These are phyloP conservation scores for Fusarium armeniacum DNA, from an alignment of 2,329 filamentous ascomycete species.

Conservation along the genomic window DNA sequence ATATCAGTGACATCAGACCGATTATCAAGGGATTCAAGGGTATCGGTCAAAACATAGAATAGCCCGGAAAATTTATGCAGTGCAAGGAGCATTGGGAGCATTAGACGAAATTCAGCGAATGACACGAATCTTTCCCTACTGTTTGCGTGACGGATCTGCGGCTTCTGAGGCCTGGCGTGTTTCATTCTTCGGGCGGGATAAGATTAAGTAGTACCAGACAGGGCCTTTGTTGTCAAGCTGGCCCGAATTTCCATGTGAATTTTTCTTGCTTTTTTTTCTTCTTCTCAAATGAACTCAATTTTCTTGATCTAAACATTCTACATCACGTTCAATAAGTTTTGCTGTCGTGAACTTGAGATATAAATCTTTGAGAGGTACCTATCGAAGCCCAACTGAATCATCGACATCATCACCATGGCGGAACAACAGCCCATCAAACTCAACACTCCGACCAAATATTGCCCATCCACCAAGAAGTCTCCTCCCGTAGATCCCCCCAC, in stretches of 20 bases:
- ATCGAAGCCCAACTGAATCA: background rate
- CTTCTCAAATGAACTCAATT: background rate
- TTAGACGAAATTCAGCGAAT: slow-evolving; percentile 23
- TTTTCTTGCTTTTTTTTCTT: slow-evolving; percentile 10
- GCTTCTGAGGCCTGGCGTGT: slow-evolving; percentile 33
- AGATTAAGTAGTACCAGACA: slow-evolving; percentile 32
- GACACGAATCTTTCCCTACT: background rate
- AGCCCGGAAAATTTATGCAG: slow-evolving; percentile 28
- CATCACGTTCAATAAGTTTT: background rate
- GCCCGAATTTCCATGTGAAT: slow-evolving; percentile 14
- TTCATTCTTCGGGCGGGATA: slow-evolving; percentile 33
- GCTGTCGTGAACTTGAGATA: background rate
- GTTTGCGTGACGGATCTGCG: slow-evolving; percentile 22
- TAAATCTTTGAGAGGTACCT: background rate
- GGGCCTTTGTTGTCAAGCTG: slow-evolving; percentile 5
- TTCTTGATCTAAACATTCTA: background rate
- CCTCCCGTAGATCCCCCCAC: slow-evolving; percentile 60
- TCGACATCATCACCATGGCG: slow-evolving; percentile 35
- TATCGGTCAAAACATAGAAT: slow-evolving; percentile 13
- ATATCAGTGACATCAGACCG: slow-evolving; percentile 30
- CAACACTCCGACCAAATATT: slow-evolving; percentile 64
- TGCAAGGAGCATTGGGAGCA: slow-evolving; percentile 23
- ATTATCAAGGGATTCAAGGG: background rate
- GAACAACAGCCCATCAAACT: slow-evolving; percentile 46
- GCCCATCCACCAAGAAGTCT: slow-evolving; percentile 44